Base-by-base conservation (phyloP, 2,329 filamentous ascomycete genomes). In the Fusarium falciforme region DNA sequence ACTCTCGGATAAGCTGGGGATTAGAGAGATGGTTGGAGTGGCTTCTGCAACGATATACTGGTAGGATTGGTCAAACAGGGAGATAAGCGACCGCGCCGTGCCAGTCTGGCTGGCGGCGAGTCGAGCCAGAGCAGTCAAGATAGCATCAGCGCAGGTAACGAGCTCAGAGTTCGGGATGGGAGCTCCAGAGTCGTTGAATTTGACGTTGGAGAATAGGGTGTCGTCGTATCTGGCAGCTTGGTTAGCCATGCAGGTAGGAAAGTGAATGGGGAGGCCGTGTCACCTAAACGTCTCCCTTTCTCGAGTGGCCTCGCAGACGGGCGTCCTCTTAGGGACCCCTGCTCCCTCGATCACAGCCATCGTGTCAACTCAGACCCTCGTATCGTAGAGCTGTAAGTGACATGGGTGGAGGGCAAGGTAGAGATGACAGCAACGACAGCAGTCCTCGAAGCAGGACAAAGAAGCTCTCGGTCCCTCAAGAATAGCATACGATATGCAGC, bases 31-130 rank as follows among this genome's bases (percentile, higher is more conserved):
- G 1, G 79, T 80, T 1, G 81, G 81, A 1, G 87, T 87, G 7
- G 87, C 86, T 70, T 89, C 88, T 52, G 87, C 86, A n/a, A 89
- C 78, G 35, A 89, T 79, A 64, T 88, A 84, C 71, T 89, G 87
- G 61, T 83, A 77, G 17, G 80, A 80, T 2, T 79, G 80, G 70
- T 88, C 87, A 70, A 89, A 88, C 20, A 89, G 79, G 0, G 87
- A 89, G 64, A 89, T 83, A 27, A 88, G 73, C 10, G 82, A 79
- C 31, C 86, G 82, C 11, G 81, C 77, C 6, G 80, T 82, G 17
- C 83, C 81, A 10, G 88, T 80, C 12, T 85, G 83, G 59, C 84
- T 78, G 14, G 84, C 81, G 1, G 82, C 86, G 4, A 89, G 82
- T 68, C 89, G 86, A 38, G 87, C 86, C 44, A 88, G 84, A 1